Evolutionary conservation across 768 basidiomycete genomes (phyloP), one percentile per base, ranked within the genome.

Genomic region (Tulasnella sp.): DNA sequence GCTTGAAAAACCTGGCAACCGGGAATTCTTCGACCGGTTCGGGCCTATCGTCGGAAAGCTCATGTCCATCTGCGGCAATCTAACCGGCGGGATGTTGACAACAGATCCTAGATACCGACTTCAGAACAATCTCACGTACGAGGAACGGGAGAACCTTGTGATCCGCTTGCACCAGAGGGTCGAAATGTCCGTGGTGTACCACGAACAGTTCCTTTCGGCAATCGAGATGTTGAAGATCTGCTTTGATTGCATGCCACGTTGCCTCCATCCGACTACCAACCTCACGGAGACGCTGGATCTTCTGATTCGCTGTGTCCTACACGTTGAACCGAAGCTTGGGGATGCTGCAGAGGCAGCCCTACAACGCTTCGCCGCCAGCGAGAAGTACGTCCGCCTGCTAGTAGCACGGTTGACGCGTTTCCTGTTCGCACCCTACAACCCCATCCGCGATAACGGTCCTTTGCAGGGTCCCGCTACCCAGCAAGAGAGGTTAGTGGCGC

Each of bases 181-280:
- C 72, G 76, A 4, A 68, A 71, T 17, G 39, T 65, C 55, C n/a
- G 72, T 86, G 23, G 82, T 82, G 4, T 94, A 91, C 67, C 79
- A 86, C 12, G 72, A 71, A 19, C 71, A 74, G 51, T 72, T 78
- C 8, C 68, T 71, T 15, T 74, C 86, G 0, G 80, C 83, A 57
- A 79, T 96, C 63, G 77, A 73, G 50, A 73, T 92, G 32, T 74
- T 93, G 3, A 79, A 83, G 62, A 78, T 82, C 0, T 81, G 84
- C 64, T 85, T 91, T 67, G 82, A 84, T 59, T 78, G 86, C 4
- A 85, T 90, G 81, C 92, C 92, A 0, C 79, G 92, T 2, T 85
- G 81, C 63, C 72, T 91, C 40, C 79, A 82, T 64, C 69, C 75
- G 2, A 71, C 68, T 79, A 31, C 63, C 78, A 40, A 63, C 12